A percentile compares a stretch with the other conserved stretches of the same genome.
Evolutionary conservation across 345 rosid genomes (phyloP).

Genomic region (Syzygium jambos): DNA sequence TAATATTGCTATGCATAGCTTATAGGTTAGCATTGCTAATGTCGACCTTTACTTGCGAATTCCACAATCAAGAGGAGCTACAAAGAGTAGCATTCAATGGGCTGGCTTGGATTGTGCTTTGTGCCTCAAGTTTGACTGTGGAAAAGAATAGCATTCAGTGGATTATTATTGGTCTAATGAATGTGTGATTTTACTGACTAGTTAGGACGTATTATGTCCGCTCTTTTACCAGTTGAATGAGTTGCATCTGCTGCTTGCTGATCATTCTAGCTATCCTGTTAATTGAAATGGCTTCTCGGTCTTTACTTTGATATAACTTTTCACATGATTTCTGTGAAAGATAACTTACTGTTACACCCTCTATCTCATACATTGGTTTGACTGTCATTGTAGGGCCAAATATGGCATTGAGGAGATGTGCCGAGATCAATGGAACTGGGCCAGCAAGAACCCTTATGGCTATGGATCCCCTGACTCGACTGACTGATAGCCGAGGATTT

Average conservation of each 20-base stretch:
- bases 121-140: neutral
- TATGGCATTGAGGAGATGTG: slow-evolving; percentile 89
- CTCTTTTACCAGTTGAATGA: neutral
- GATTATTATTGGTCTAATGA: neutral
- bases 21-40: neutral
- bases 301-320: neutral
- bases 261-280: neutral
- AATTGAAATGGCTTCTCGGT: neutral
- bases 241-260: neutral
- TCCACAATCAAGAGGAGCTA: neutral
- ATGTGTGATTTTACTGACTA: neutral
- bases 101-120: neutral
- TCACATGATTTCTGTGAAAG: neutral
- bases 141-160: neutral
- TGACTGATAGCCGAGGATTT: slow-evolving; percentile 4
- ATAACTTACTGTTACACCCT: neutral
- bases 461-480: slow-evolving; percentile 41
- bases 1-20: neutral
- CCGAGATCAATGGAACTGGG: slow-evolving; percentile 94
- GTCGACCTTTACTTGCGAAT: neutral
- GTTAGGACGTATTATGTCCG: neutral
- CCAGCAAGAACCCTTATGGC: slow-evolving; percentile 88
- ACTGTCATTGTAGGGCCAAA: slow-evolving; percentile 51
- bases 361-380: neutral
- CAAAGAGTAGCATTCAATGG: neutral